Conservation (phyloP, 371 early-diverging fungal species). For the Blakeslea trispora region DNA sequence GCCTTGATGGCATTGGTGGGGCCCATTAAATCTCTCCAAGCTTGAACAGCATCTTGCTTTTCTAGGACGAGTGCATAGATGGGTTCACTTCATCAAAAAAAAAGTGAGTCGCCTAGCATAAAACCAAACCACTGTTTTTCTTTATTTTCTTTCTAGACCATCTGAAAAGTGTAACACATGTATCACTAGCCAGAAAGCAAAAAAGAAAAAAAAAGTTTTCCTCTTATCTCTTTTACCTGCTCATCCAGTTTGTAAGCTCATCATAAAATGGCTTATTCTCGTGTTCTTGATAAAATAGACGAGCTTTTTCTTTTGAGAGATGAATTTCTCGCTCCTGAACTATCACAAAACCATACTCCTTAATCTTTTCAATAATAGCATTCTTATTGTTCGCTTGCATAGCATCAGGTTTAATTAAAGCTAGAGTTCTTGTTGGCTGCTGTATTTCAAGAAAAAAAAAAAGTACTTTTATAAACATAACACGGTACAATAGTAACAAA, state of each 20-base stretch:
- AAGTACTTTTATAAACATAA: too few species aligned
- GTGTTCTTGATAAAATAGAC: conserved; percentile 76
- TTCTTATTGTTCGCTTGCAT: conserved; percentile 45
- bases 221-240: conserved; percentile 47
- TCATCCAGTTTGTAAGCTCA: conserved; percentile 72
- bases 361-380: conserved; percentile 59
- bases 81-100: conserved; percentile 53
- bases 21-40: conserved; percentile 77
- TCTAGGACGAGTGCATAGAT: conserved; percentile 68
- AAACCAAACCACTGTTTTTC: too few species aligned
- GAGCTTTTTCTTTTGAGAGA: conserved; percentile 52
- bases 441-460: not conserved
- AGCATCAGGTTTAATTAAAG: conserved; percentile 44
- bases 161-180: conserved; percentile 8
- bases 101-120: too few species aligned
- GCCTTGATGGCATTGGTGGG: conserved; percentile 77
- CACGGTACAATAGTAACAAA: too few species aligned
- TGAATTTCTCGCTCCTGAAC: conserved; percentile 58
- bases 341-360: conserved; percentile 59
- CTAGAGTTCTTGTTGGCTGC: conserved; percentile 20
- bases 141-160: too few species aligned
- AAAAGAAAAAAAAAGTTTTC: too few species aligned
- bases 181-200: conserved; percentile 13
- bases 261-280: conserved; percentile 66
- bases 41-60: conserved; percentile 62